These are phyloP conservation scores for Sodiomyces alkalinus DNA, from an alignment of 2,329 filamentous ascomycete genomes.

Conservation along the genomic window DNA sequence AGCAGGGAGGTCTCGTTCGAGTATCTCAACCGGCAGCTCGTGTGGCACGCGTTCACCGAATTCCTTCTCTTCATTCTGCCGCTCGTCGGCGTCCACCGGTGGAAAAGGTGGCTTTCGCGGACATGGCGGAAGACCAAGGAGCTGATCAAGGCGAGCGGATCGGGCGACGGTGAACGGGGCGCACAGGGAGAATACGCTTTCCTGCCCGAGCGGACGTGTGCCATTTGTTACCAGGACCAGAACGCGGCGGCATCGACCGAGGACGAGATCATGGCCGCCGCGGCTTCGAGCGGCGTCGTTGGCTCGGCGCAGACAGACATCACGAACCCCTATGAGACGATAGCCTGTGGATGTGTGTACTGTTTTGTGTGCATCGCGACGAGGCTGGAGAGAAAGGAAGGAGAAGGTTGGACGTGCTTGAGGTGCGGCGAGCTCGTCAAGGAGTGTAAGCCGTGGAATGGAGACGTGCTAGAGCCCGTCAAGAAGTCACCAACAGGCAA, in stretches of 20 bases:
- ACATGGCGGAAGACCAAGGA: slow-evolving; percentile 72
- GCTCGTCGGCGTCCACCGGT: slow-evolving; percentile 84
- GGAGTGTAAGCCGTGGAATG: slow-evolving; percentile 80
- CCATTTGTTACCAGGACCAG: slow-evolving; percentile 92
- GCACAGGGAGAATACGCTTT: slow-evolving; percentile 64
- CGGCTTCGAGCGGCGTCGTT: slow-evolving; percentile 60
- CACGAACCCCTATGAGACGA: slow-evolving; percentile 87
- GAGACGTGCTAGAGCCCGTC: slow-evolving; percentile 60
- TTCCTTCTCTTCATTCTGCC: slow-evolving; percentile 96
- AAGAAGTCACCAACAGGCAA: slow-evolving; percentile 30
- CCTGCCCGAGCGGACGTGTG: slow-evolving; percentile 84
- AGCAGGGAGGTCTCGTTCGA: slow-evolving; percentile 91
- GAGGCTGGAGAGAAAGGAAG: slow-evolving; percentile 79
- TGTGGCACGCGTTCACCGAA: slow-evolving; percentile 99
- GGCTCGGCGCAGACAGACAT: slow-evolving; percentile 86
- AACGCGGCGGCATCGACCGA: slow-evolving; percentile 59
- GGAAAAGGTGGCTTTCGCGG: slow-evolving; percentile 77
- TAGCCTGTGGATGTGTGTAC: slow-evolving; percentile 83
- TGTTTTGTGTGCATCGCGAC: slow-evolving; percentile 94
- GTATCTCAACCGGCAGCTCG: slow-evolving; percentile 90
- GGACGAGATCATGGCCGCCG: slow-evolving; percentile 58
- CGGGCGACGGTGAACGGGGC: slow-evolving; percentile 27
- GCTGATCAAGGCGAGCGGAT: slow-evolving; percentile 34
- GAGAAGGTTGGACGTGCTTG: slow-evolving; percentile 84
- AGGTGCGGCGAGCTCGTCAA: slow-evolving; percentile 74